Evolutionary conservation across 164 flowering plant species (phyloP).

Genomic region (Stephania yunnanensis): DNA sequence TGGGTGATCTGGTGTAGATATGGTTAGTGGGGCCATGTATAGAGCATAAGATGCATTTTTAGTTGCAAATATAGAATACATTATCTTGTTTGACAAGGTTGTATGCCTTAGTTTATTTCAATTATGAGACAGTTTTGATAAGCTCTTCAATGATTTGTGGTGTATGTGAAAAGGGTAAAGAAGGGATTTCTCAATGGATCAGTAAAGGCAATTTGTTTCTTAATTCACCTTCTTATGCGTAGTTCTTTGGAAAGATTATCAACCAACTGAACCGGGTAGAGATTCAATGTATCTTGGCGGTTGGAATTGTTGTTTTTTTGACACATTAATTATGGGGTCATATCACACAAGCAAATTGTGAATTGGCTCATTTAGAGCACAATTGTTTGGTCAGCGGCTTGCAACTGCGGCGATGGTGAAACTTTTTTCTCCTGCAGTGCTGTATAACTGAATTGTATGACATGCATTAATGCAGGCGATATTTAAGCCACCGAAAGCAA

Average conservation of each 20-base stretch:
- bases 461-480: constrained; percentile 45
- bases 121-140: not conserved
- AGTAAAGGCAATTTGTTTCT: not conserved
- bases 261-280: not conserved
- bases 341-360: not conserved
- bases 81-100: not conserved
- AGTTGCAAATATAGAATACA: not conserved
- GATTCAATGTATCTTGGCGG: not conserved
- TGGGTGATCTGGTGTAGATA: not conserved
- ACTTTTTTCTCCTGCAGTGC: not conserved
- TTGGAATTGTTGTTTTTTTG: not conserved
- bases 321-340: not conserved
- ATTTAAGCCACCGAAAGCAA: constrained; percentile 76
- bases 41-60: not conserved
- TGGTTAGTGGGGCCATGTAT: not conserved
- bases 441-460: not conserved
- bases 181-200: not conserved
- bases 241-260: no score
- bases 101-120: not conserved
- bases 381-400: not conserved
- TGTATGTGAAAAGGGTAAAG: not conserved
- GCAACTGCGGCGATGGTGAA: not conserved
- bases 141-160: not conserved
- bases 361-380: not conserved
- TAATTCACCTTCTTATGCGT: no score